Conservation (phyloP, 169 alveolate species). For the Plasmodium berghei region DNA sequence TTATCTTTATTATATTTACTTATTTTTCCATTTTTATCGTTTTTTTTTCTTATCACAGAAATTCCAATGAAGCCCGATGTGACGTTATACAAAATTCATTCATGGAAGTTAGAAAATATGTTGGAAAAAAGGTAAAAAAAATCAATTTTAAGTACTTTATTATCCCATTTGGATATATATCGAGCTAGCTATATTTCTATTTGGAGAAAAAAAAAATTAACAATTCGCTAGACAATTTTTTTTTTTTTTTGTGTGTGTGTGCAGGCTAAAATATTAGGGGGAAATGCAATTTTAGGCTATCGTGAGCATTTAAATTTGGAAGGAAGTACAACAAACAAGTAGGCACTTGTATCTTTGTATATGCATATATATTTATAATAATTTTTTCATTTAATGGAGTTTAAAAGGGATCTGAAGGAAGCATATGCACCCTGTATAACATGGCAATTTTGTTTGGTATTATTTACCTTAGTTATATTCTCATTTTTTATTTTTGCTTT, state of each 20-base stretch:
- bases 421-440: too few relatives aligned
- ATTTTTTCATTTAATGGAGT: background rate
- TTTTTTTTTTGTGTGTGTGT: background rate
- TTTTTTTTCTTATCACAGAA: constrained; percentile 24
- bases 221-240: background rate
- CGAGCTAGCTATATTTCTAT: too few relatives aligned
- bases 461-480: background rate
- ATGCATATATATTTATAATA: background rate
- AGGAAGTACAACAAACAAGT: constrained; percentile 77
- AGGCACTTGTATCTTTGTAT: constrained; percentile 1
- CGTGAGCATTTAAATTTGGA: constrained; percentile 73
- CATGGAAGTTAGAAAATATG: constrained; percentile 64
- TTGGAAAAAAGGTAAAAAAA: constrained; percentile 72
- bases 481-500: background rate
- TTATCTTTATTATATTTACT: too few relatives aligned
- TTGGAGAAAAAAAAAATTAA: too few relatives aligned
- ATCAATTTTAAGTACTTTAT: background rate
- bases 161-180: background rate
- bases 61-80: constrained; percentile 77
- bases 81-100: constrained; percentile 73
- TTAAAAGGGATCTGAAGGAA: too few relatives aligned
- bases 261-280: constrained; percentile 74
- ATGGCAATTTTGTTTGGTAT: background rate
- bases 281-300: constrained; percentile 76
- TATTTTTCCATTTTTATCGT: background rate